A percentile compares a stretch with the other conserved stretches of the same genome.
phyloP scores from a whole-genome alignment of 345 rosid genomes.

The Diplotaxis tenuifolia region DNA sequence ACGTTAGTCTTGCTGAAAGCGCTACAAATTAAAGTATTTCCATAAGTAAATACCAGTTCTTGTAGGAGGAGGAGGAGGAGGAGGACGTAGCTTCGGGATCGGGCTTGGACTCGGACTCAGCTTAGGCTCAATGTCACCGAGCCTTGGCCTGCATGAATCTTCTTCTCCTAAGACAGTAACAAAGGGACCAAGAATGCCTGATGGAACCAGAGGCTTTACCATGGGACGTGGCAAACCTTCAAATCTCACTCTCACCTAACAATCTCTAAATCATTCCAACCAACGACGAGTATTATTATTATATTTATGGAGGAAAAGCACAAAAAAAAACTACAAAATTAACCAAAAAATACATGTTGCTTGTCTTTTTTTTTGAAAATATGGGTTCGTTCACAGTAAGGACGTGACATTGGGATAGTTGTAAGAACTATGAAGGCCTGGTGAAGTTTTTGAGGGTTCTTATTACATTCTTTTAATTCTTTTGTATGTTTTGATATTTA shows the following conservation, averaged over 20 bases:
- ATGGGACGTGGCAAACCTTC: slow-evolving; percentile 87
- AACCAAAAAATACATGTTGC: slow-evolving; percentile 31
- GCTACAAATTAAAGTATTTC: not conserved
- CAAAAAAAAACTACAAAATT: not conserved
- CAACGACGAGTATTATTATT: not conserved
- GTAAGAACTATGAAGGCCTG: slow-evolving; percentile 7
- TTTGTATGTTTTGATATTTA: slow-evolving; percentile 21
- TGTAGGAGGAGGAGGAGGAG: slow-evolving; percentile 22
- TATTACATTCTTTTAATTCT: not conserved
- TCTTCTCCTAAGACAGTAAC: slow-evolving; percentile 43
- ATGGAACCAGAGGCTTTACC: slow-evolving; percentile 76
- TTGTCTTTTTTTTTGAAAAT: slow-evolving; percentile 3
- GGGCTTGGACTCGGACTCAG: slow-evolving; percentile 31
- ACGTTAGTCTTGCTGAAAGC: slow-evolving; percentile 38
- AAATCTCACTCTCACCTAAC: slow-evolving; percentile 32
- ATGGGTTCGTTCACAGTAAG: slow-evolving; percentile 17
- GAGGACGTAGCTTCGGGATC: slow-evolving; percentile 50
- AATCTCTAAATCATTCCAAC: slow-evolving; percentile 27
- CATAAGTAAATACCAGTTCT: not conserved
- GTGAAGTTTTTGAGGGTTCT: slow-evolving; percentile 4
- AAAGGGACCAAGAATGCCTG: slow-evolving; percentile 88
- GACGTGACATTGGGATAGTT: not conserved
- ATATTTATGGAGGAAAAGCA: not conserved
- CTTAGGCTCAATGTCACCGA: slow-evolving; percentile 35
- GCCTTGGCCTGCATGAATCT: slow-evolving; percentile 40